Percentiles rank a stretch among this genome's conserved stretches.
phyloP scores from a whole-genome alignment of 768 basidiomycete species.

The Boletus speciosus region DNA sequence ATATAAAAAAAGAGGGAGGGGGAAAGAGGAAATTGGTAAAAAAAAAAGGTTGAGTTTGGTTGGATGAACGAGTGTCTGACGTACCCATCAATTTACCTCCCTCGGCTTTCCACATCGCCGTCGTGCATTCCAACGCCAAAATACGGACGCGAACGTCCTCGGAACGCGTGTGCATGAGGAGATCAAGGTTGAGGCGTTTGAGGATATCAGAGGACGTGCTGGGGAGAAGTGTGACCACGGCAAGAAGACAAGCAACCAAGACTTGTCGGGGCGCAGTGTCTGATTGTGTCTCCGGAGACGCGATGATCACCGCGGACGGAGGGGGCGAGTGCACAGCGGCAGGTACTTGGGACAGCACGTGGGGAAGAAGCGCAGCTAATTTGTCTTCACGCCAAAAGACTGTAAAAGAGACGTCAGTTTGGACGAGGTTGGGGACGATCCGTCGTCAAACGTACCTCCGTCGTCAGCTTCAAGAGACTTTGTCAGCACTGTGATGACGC shows the following conservation, averaged over 20 bases:
- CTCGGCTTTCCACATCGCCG: conserved; percentile 72
- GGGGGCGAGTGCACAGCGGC: conserved; percentile 37
- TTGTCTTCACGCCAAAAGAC: conserved; percentile 91
- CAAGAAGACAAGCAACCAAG: conserved; percentile 17
- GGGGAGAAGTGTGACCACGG: conserved; percentile 18
- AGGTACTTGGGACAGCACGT: conserved; percentile 64
- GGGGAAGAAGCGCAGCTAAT: conserved; percentile 54
- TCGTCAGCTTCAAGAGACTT: conserved; percentile 79
- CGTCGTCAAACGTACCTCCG: conserved; percentile 50
- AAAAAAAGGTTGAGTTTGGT: neutral
- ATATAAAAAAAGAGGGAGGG: neutral
- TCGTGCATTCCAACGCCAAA: conserved; percentile 63
- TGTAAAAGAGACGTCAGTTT: conserved; percentile 27
- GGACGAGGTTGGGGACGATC: neutral
- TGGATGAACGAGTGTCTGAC: conserved; percentile 11
- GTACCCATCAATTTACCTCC: conserved; percentile 72
- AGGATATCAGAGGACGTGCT: conserved; percentile 40
- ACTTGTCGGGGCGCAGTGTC: conserved; percentile 6
- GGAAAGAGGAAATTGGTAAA: neutral
- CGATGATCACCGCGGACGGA: neutral
- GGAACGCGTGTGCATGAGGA: conserved; percentile 87
- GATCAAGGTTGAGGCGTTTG: conserved; percentile 75
- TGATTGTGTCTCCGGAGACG: neutral
- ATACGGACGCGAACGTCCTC: conserved; percentile 71
- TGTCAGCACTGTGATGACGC: conserved; percentile 56